Percentiles rank a stretch among this genome's conserved stretches.
phyloP scores from a whole-genome alignment of 192 early-diverging fungal species.

The Umbelopsis sp. region DNA sequence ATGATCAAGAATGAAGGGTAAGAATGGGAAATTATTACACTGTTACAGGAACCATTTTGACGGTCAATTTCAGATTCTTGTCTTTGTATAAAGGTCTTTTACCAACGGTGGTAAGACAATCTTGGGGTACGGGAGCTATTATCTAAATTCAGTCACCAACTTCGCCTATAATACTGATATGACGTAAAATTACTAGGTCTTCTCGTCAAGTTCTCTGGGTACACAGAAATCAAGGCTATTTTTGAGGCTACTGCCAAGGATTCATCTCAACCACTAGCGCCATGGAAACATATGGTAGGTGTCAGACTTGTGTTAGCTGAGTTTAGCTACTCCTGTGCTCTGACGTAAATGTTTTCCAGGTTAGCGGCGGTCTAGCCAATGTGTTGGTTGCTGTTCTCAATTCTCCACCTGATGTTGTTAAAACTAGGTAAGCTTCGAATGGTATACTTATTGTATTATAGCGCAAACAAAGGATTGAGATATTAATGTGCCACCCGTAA shows the following conservation, averaged over 20 bases:
- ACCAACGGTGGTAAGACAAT: slow-evolving; percentile 45
- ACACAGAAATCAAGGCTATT: slow-evolving; percentile 37
- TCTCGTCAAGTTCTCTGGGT: slow-evolving; percentile 44
- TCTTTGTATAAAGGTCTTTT: slow-evolving; percentile 44
- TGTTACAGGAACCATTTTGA: too few relatives aligned
- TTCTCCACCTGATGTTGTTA: slow-evolving; percentile 47
- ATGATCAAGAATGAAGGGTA: slow-evolving; percentile 46
- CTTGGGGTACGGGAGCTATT: slow-evolving; percentile 39
- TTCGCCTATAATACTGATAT: too few relatives aligned
- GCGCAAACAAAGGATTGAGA: too few relatives aligned
- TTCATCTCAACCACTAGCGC: slow-evolving; percentile 24
- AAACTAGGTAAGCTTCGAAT: slow-evolving; percentile 34
- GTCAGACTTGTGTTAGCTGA: background rate
- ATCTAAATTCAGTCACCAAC: background rate
- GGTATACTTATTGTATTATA: too few relatives aligned
- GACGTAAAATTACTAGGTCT: too few relatives aligned
- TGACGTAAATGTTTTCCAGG: slow-evolving; percentile 13
- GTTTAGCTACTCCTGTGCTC: background rate
- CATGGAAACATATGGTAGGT: slow-evolving; percentile 42
- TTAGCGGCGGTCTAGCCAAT: slow-evolving; percentile 42
- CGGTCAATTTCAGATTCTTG: slow-evolving; percentile 24
- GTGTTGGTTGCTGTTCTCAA: slow-evolving; percentile 43
- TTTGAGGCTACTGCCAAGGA: slow-evolving; percentile 30
- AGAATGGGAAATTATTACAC: background rate
- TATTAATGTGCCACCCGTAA: background rate